phyloP scores from a whole-genome alignment of 1,284 basidiomycete genomes.

The Trichosporon sp. region DNA sequence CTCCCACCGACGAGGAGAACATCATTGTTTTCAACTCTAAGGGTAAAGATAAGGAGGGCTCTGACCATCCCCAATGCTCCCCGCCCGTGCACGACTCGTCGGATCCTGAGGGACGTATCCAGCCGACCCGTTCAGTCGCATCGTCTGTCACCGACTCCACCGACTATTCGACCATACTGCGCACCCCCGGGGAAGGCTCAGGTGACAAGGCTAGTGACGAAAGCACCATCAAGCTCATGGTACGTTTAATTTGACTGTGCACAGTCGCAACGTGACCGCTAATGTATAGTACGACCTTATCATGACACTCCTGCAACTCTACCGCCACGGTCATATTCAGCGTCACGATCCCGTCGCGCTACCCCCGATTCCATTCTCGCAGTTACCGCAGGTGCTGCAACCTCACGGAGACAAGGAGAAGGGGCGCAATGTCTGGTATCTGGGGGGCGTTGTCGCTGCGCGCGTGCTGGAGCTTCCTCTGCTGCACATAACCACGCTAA shows the following conservation, averaged over 20 bases:
- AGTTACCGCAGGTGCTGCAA: slow-evolving; percentile 30
- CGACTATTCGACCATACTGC: slow-evolving; percentile 14
- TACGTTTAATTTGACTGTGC: slow-evolving; percentile 14
- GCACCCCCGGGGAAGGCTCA: slow-evolving; percentile 15
- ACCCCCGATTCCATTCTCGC: slow-evolving; percentile 32
- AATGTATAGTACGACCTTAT: slow-evolving; percentile 36
- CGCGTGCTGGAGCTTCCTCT: slow-evolving; percentile 23
- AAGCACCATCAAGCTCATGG: slow-evolving; percentile 29
- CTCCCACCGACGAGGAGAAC: slow-evolving; percentile 11
- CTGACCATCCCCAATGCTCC: background rate
- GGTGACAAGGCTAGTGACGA: background rate
- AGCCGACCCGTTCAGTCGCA: background rate
- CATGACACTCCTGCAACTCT: slow-evolving; percentile 34
- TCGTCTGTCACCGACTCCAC: background rate
- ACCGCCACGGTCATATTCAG: slow-evolving; percentile 45
- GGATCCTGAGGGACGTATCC: background rate
- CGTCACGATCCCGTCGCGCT: slow-evolving; percentile 37
- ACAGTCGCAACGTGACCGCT: background rate
- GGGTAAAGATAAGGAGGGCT: slow-evolving; percentile 14
- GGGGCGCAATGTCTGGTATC: slow-evolving; percentile 36
- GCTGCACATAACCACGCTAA: slow-evolving; percentile 8
- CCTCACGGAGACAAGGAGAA: slow-evolving; percentile 39
- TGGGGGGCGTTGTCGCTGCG: slow-evolving; percentile 32
- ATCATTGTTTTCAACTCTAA: slow-evolving; percentile 20
- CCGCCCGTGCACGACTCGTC: background rate